Evolutionary conservation across 257 asterid species (phyloP).

Genomic region (Solanum virginianum): DNA sequence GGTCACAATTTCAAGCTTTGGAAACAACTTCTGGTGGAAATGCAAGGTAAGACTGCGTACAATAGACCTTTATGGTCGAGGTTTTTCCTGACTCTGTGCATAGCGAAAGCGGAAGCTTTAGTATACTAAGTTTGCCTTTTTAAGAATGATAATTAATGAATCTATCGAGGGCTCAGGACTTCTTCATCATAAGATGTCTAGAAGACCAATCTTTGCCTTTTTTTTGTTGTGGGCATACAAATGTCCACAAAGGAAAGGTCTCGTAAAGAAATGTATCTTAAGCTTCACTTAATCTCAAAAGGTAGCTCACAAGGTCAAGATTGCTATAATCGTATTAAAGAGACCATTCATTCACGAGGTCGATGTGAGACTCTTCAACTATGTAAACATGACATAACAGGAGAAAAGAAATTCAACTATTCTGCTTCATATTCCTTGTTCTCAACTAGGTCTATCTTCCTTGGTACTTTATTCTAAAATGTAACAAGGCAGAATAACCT

Average conservation of each 20-base stretch:
- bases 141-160: too few species aligned
- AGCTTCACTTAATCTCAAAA: too few species aligned
- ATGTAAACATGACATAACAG: neutral
- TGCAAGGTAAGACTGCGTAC: too few species aligned
- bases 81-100: too few species aligned
- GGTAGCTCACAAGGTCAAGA: too few species aligned
- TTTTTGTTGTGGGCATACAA: neutral
- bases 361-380: neutral
- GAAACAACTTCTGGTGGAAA: too few species aligned
- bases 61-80: too few species aligned
- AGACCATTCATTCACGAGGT: neutral
- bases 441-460: conserved; percentile 9
- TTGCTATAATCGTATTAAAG: too few species aligned
- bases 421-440: neutral
- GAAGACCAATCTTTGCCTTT: neutral
- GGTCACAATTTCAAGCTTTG: too few species aligned
- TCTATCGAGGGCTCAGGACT: neutral
- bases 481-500: neutral
- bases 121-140: too few species aligned
- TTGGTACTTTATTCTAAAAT: conserved; percentile 4
- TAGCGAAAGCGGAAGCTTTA: too few species aligned
- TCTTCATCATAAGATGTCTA: neutral
- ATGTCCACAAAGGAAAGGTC: neutral
- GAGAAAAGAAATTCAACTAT: neutral
- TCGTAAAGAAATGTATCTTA: too few species aligned